Evolutionary conservation across 371 early-diverging fungal species (phyloP).

Genomic region (Coemansia sp.): DNA sequence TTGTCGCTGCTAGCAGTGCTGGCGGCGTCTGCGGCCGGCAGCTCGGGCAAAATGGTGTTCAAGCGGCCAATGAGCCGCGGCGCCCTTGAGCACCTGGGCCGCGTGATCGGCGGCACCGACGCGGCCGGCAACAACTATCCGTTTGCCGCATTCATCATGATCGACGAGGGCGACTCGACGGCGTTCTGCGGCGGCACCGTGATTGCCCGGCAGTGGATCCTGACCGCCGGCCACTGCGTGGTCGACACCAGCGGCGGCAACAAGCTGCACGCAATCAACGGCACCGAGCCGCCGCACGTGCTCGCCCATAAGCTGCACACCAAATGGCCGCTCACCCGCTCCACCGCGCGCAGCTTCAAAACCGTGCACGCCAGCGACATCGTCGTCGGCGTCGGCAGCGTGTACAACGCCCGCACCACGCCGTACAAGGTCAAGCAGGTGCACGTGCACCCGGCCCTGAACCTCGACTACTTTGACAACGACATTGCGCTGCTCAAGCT

Average conservation of each 20-base stretch:
- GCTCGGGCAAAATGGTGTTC: constrained; percentile 15
- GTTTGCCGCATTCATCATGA: constrained; percentile 37
- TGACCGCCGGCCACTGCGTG: constrained; percentile 47
- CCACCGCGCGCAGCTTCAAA: not conserved
- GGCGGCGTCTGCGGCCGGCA: too few species aligned
- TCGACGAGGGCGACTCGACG: constrained; percentile 36
- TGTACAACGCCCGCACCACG: constrained; percentile 3
- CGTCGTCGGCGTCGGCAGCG: constrained; percentile 30
- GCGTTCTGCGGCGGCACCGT: constrained; percentile 49
- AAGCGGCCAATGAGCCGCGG: not conserved
- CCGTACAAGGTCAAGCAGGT: constrained; percentile 28
- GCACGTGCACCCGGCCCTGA: constrained; percentile 34
- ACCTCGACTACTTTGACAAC: constrained; percentile 45
- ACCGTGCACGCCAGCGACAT: constrained; percentile 19
- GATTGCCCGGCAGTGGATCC: constrained; percentile 28
- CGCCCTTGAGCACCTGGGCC: constrained; percentile 24
- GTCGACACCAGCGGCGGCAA: constrained; percentile 20
- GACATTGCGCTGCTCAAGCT: constrained; percentile 49
- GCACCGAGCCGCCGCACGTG: not conserved
- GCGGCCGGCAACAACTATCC: constrained; percentile 23
- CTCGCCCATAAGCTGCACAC: constrained; percentile 3
- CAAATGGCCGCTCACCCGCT: not conserved
- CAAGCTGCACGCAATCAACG: constrained; percentile 2
- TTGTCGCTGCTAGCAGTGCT: not conserved
- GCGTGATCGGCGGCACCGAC: constrained; percentile 41